Evolutionary conservation across 1,284 basidiomycete species (phyloP).

Genomic region (Ustilago lituana): DNA sequence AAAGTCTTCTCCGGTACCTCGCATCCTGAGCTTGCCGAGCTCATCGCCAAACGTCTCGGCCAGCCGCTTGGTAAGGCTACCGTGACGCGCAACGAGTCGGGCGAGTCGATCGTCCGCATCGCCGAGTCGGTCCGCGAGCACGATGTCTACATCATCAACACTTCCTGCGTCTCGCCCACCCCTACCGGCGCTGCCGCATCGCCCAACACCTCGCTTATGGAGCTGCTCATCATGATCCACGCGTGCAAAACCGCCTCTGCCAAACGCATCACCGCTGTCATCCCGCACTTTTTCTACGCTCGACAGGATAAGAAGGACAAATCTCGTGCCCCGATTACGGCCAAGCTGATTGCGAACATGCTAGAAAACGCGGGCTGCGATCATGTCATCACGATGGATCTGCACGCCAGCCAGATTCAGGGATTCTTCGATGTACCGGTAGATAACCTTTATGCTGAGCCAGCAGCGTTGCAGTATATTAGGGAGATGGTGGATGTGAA

Average conservation of each 20-base stretch:
- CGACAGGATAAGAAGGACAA: constrained; percentile 98
- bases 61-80: constrained; percentile 71
- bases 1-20: constrained; percentile 63
- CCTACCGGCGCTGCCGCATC: constrained; percentile 51
- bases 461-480: constrained; percentile 94
- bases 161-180: constrained; percentile 77
- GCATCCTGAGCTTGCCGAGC: constrained; percentile 92
- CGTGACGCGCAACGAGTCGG: constrained; percentile 86
- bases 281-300: constrained; percentile 68
- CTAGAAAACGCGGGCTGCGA: constrained; percentile 96
- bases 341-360: constrained; percentile 99
- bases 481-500: constrained; percentile 86
- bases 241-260: constrained; percentile 90
- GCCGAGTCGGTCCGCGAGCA: constrained; percentile 95
- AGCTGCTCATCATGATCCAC: constrained; percentile 99
- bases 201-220: constrained; percentile 81
- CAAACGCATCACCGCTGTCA: constrained; percentile 91
- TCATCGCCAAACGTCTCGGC: constrained; percentile 79
- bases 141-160: constrained; percentile 99
- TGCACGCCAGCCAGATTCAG: constrained; percentile 70
- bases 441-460: constrained; percentile 98
- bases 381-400: constrained; percentile 77
- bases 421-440: constrained; percentile 99
- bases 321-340: constrained; percentile 96
- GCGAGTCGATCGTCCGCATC: constrained; percentile 91